Conservation (phyloP, 345 rosid genomes). For the Linum usitatissimum region DNA sequence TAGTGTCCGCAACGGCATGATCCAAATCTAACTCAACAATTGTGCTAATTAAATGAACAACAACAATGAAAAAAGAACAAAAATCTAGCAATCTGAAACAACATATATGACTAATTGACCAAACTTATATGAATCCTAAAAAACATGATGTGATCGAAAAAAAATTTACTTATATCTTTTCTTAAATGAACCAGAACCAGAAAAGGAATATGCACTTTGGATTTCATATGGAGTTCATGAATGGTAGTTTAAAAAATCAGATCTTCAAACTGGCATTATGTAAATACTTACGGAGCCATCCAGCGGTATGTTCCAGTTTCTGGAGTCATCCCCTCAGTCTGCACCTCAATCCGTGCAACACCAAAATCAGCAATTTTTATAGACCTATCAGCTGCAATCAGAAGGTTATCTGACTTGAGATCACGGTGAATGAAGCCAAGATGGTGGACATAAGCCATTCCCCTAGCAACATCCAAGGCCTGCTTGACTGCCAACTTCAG, state of each 20-base stretch:
- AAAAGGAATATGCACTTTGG: not conserved
- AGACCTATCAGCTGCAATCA: conserved; percentile 19
- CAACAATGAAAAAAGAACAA: no score
- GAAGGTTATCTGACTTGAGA: conserved; percentile 23
- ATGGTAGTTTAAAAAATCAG: not conserved
- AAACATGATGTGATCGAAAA: not conserved
- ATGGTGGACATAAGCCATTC: conserved; percentile 24
- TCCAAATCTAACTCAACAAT: no score
- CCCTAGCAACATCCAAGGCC: conserved; percentile 24
- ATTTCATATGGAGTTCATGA: not conserved
- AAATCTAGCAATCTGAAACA: not conserved
- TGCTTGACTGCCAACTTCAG: conserved; percentile 27
- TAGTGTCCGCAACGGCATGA: no score
- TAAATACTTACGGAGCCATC: conserved; percentile 27
- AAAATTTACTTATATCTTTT: not conserved
- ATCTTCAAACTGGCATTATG: not conserved
- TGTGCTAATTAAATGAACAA: no score
- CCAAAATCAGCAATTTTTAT: conserved; percentile 28
- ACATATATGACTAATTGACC: not conserved
- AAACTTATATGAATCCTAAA: not conserved
- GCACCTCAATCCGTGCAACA: conserved; percentile 27
- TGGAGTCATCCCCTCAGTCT: conserved; percentile 30
- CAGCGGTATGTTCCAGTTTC: conserved; percentile 28
- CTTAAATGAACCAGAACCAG: not conserved
- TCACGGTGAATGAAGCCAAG: conserved; percentile 22